A percentile compares a stretch with the other conserved stretches of the same genome.
phyloP scores from a whole-genome alignment of 768 basidiomycete genomes.

The Strobilomyces confusus region DNA sequence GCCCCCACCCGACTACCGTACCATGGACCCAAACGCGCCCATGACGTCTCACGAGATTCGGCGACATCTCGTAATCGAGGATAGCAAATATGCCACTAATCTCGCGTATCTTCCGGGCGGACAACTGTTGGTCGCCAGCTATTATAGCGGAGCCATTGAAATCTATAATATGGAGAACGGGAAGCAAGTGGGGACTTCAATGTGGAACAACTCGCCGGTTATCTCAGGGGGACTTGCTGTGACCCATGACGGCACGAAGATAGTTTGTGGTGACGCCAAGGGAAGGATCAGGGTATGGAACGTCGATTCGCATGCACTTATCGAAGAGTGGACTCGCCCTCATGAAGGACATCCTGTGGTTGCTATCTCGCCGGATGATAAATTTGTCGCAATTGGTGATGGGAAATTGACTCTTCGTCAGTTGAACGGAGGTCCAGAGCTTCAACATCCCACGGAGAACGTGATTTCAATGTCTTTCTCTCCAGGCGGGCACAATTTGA shows the following conservation, averaged over 20 bases:
- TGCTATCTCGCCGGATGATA: neutral
- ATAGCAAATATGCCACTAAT: no score
- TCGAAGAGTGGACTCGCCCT: neutral
- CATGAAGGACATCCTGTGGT: neutral
- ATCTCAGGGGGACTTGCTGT: neutral
- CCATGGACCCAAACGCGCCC: no score
- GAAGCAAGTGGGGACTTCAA: neutral
- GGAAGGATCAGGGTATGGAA: neutral
- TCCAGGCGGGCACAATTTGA: neutral
- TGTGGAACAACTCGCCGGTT: neutral
- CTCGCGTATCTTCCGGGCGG: neutral
- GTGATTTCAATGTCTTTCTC: no score
- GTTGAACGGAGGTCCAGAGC: no score
- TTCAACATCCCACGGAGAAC: no score
- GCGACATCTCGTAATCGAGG: no score
- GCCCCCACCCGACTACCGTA: no score
- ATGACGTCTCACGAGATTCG: no score
- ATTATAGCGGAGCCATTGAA: neutral
- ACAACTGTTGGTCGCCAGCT: neutral
- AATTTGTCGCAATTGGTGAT: no score
- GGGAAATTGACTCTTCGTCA: no score
- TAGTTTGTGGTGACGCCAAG: neutral
- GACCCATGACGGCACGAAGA: neutral
- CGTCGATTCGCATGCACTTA: neutral
- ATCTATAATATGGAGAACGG: no score